Evolutionary conservation across 1,284 basidiomycete genomes (phyloP).

Genomic region (Cryptococcus sp.): DNA sequence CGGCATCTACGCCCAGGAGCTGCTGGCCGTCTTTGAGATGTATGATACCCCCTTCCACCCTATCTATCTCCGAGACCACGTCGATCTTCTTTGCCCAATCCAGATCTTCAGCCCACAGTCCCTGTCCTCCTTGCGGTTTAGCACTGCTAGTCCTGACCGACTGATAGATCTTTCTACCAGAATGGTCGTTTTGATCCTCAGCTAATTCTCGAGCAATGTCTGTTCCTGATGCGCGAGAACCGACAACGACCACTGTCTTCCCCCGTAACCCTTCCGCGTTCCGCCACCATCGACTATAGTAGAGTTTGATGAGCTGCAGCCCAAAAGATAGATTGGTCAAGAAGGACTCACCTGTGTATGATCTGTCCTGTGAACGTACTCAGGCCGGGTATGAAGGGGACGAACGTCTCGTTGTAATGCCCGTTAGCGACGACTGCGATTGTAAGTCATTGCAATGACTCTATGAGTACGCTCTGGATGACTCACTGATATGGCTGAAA

Average conservation of each 20-base stretch:
- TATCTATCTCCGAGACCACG: constrained; percentile 32
- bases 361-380: constrained; percentile 10
- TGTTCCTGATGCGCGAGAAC: constrained; percentile 54
- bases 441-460: not conserved
- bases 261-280: constrained; percentile 34
- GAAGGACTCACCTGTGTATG: constrained; percentile 49
- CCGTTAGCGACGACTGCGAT: constrained; percentile 46
- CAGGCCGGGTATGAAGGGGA: constrained; percentile 51
- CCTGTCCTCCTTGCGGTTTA: not conserved
- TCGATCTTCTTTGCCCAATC: constrained; percentile 38
- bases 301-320: not conserved
- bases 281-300: constrained; percentile 51
- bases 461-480: not conserved
- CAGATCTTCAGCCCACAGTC: constrained; percentile 5
- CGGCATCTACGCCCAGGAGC: constrained; percentile 35
- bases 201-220: constrained; percentile 56
- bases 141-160: constrained; percentile 2
- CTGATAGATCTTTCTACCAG: constrained; percentile 5
- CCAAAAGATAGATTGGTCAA: not conserved
- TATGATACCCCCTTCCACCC: constrained; percentile 20
- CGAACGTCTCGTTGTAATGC: constrained; percentile 54
- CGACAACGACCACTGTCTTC: constrained; percentile 55
- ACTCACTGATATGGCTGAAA: constrained; percentile 11
- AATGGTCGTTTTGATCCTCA: constrained; percentile 18
- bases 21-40: not conserved